These are phyloP conservation scores for Rhizodiscina lignyota DNA, from an alignment of 495 filamentous ascomycete genomes.

Conservation along the genomic window DNA sequence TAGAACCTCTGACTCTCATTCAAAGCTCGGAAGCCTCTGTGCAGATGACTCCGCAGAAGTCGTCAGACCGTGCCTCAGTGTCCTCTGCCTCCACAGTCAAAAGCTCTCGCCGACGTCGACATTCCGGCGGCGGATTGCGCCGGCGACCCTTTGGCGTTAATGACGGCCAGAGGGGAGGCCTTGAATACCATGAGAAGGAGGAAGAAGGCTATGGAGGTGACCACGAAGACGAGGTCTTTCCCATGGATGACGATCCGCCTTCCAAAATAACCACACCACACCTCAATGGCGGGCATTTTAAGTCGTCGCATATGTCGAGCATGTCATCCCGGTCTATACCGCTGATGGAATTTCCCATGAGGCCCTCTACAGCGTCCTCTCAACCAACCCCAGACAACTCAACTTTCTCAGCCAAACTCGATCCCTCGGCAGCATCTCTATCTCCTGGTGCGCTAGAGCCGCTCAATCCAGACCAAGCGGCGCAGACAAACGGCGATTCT, in stretches of 20 bases:
- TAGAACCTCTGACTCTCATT: too few relatives aligned
- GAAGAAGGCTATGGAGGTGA: slow-evolving; percentile 75
- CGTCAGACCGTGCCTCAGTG: too few relatives aligned
- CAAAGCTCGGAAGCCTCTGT: too few relatives aligned
- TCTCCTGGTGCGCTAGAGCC: too few relatives aligned
- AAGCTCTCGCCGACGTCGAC: slow-evolving; percentile 34
- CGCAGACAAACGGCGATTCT: slow-evolving; percentile 48
- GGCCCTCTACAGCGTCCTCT: too few relatives aligned
- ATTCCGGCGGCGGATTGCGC: slow-evolving; percentile 64
- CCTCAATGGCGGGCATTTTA: neutral
- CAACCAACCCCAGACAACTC: too few relatives aligned
- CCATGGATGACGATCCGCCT: slow-evolving; percentile 60
- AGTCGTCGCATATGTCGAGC: neutral
- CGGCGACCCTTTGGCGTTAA: slow-evolving; percentile 49
- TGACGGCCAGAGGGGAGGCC: slow-evolving; percentile 41
- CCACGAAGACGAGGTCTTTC: slow-evolving; percentile 55
- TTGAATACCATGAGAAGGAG: slow-evolving; percentile 74
- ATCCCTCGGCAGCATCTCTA: too few relatives aligned
- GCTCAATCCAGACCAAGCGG: slow-evolving; percentile 48
- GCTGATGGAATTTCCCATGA: too few relatives aligned
- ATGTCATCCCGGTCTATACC: too few relatives aligned
- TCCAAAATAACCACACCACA: slow-evolving; percentile 3
- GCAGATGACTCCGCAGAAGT: too few relatives aligned
- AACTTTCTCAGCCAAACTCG: too few relatives aligned
- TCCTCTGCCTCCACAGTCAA: neutral